phyloP scores from a whole-genome alignment of 768 basidiomycete species.

The Auricularia sp. region DNA sequence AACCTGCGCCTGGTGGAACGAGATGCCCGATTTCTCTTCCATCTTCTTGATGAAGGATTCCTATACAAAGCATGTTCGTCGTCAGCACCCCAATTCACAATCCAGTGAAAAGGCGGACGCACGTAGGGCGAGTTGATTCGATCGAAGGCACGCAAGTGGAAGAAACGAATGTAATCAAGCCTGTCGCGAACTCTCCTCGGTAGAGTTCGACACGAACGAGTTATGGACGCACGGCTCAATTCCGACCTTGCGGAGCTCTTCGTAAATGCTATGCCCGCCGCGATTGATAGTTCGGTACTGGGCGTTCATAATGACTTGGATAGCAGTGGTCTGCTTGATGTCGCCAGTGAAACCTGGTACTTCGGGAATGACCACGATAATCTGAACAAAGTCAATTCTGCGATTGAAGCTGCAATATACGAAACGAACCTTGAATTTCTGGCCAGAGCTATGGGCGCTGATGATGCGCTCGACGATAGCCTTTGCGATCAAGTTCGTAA shows the following conservation, averaged over 20 bases:
- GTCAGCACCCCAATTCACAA: too few relatives aligned
- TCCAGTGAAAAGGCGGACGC: background rate
- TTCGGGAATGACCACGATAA: conserved; percentile 81
- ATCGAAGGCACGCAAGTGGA: conserved; percentile 86
- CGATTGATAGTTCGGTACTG: conserved; percentile 86
- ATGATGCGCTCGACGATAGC: conserved; percentile 80
- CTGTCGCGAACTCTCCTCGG: conserved; percentile 25
- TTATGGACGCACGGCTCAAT: conserved; percentile 55
- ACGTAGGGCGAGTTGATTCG: conserved; percentile 66
- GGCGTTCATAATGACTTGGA: conserved; percentile 81
- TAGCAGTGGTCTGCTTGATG: conserved; percentile 49
- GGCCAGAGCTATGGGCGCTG: conserved; percentile 56
- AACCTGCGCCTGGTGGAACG: conserved; percentile 77
- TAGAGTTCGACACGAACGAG: background rate
- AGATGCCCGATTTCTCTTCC: conserved; percentile 65
- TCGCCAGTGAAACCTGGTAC: conserved; percentile 85
- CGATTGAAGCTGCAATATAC: too few relatives aligned
- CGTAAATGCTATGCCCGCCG: conserved; percentile 79
- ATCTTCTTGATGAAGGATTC: conserved; percentile 48
- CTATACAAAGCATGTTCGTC: background rate
- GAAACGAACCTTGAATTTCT: conserved; percentile 61
- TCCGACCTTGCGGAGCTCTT: conserved; percentile 64
- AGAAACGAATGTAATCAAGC: conserved; percentile 81
- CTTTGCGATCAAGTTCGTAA: conserved; percentile 74
- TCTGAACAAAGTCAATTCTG: conserved; percentile 22